Conservation (phyloP, 164 flowering plant genomes). For the Annona squamosa region DNA sequence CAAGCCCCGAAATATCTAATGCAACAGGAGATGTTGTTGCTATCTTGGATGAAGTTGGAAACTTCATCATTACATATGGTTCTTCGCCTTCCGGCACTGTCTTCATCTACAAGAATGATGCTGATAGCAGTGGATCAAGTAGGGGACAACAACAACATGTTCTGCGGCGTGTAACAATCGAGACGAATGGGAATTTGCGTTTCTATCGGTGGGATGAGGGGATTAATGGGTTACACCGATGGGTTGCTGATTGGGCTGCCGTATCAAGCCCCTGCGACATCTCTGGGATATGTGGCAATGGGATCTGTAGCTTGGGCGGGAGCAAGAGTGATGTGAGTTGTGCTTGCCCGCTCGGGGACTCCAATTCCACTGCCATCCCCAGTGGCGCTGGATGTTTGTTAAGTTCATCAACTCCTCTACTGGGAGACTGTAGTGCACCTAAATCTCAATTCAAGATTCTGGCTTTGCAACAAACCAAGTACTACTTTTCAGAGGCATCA, state of each 20-base stretch:
- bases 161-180: slow-evolving; percentile 50
- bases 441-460: slow-evolving; percentile 35
- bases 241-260: slow-evolving; percentile 94
- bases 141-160: slow-evolving; percentile 20
- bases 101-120: slow-evolving; percentile 74
- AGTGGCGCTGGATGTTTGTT: slow-evolving; percentile 23
- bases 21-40: slow-evolving; percentile 75
- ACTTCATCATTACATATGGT: slow-evolving; percentile 75
- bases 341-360: slow-evolving; percentile 56
- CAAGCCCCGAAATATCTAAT: slow-evolving; percentile 62
- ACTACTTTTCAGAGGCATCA: slow-evolving; percentile 56
- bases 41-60: slow-evolving; percentile 54
- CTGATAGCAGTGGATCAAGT: slow-evolving; percentile 37
- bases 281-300: slow-evolving; percentile 89
- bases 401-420: slow-evolving; percentile 19
- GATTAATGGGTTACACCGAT: slow-evolving; percentile 59
- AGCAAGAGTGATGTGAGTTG: slow-evolving; percentile 69
- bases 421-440: not conserved
- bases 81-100: slow-evolving; percentile 55
- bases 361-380: slow-evolving; percentile 21
- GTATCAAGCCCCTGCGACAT: slow-evolving; percentile 80
- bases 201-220: slow-evolving; percentile 72
- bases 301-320: slow-evolving; percentile 61
- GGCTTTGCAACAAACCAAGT: slow-evolving; percentile 52
- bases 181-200: slow-evolving; percentile 69